Percentiles rank a stretch among this genome's conserved stretches.
Evolutionary conservation across 805 yeast species (phyloP).

Genomic region (Wickerhamiella azymoides): DNA sequence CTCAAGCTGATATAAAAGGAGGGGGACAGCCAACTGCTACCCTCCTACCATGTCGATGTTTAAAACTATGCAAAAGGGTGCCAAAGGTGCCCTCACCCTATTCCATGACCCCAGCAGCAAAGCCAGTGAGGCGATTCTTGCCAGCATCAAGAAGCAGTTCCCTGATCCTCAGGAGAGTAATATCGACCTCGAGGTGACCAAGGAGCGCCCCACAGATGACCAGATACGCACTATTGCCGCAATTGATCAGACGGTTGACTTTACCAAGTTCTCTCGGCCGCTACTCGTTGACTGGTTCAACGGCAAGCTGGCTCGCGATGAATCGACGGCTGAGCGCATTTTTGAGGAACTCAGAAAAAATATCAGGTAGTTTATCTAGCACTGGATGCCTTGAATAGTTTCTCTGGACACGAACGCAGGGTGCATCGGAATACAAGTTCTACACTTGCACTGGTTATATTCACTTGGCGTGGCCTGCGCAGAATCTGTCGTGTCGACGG

Average conservation of each 20-base stretch:
- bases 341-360: constrained; percentile 21
- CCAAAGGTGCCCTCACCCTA: constrained; percentile 22
- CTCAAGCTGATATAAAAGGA: background rate
- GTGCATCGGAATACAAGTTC: no score
- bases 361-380: background rate
- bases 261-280: constrained; percentile 24
- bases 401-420: no score
- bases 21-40: background rate
- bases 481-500: no score
- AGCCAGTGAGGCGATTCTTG: constrained; percentile 14
- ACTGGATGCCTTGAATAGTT: no score
- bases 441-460: no score
- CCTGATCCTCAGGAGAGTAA: constrained; percentile 15
- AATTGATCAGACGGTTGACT: constrained; percentile 12
- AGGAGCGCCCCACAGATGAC: constrained; percentile 22
- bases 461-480: no score
- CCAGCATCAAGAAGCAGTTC: constrained; percentile 13
- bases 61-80: constrained; percentile 19
- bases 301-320: constrained; percentile 37
- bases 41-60: constrained; percentile 19
- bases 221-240: constrained; percentile 17
- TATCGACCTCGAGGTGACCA: constrained; percentile 23
- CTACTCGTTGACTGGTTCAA: constrained; percentile 52
- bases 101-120: constrained; percentile 22
- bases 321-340: constrained; percentile 31